Evolutionary conservation across 352 stramenopile species (phyloP).

Genomic region (Phytophthora pistaciae): DNA sequence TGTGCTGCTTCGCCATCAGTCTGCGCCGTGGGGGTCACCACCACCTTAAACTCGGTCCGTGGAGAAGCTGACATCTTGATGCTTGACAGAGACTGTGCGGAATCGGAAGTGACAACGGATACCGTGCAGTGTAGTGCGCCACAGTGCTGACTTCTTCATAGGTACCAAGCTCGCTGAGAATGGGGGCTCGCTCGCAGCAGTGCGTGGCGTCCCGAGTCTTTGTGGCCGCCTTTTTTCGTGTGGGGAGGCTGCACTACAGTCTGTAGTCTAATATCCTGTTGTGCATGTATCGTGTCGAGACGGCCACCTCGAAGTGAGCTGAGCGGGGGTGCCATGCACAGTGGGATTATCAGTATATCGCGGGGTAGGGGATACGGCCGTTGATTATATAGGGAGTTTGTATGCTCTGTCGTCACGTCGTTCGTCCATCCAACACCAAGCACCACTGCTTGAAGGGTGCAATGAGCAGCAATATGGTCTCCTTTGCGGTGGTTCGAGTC

Average conservation of each 20-base stretch:
- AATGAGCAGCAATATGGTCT: not conserved
- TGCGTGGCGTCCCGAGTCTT: not conserved
- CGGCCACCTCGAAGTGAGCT: not conserved
- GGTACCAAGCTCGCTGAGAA: not conserved
- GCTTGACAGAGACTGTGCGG: not conserved
- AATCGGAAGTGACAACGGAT: not conserved
- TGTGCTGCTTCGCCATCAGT: not conserved
- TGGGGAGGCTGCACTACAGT: not conserved
- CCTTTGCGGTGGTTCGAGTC: not conserved
- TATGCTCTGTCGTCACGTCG: not conserved
- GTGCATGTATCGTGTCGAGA: too few species aligned
- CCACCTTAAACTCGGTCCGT: not conserved
- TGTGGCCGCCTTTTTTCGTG: not conserved
- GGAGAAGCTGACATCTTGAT: not conserved
- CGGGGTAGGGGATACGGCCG: not conserved
- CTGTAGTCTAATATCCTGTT: too few species aligned
- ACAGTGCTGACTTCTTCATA: too few species aligned
- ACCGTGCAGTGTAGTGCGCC: too few species aligned
- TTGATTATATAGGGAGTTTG: not conserved
- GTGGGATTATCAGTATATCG: not conserved
- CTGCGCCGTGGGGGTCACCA: not conserved
- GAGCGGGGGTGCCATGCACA: not conserved
- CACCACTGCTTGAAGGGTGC: not conserved
- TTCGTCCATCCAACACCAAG: not conserved
- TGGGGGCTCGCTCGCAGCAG: not conserved